phyloP scores from a whole-genome alignment of 345 rosid genomes.

The Eucalyptus regnans region DNA sequence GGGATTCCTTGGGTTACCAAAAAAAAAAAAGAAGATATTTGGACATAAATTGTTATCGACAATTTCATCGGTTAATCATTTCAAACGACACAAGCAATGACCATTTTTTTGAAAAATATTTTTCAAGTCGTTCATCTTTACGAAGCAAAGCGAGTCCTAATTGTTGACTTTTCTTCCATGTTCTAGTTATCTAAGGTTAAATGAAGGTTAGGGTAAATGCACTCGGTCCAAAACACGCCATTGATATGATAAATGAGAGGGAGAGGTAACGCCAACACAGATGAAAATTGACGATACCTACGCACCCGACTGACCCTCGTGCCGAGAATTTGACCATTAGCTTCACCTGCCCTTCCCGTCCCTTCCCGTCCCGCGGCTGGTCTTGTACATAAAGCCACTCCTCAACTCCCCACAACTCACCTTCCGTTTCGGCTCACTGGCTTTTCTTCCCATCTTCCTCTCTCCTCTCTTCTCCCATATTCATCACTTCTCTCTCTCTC shows the following conservation, averaged over 20 bases:
- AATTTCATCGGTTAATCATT: rapidly evolving
- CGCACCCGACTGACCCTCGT: background rate
- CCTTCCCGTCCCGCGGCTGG: background rate
- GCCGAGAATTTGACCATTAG: background rate
- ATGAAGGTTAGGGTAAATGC: background rate
- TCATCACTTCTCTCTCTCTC: background rate
- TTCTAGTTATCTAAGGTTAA: background rate
- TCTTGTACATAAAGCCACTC: background rate
- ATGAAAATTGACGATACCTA: background rate
- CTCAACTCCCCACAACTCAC: background rate
- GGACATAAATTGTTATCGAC: rapidly evolving
- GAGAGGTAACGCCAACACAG: background rate
- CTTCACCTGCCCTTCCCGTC: background rate
- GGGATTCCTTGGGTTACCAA: no score
- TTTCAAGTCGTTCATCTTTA: rapidly evolving
- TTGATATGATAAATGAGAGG: background rate
- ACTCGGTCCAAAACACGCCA: background rate
- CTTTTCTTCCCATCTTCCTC: background rate
- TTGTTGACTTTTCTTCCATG: background rate
- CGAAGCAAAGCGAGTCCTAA: no score
- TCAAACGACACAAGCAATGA: rapidly evolving
- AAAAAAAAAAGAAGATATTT: no score
- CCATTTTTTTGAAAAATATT: no score
- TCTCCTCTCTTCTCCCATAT: background rate
- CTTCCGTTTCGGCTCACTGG: background rate